These are phyloP conservation scores for Panicum miliaceum DNA, from an alignment of 176 grass and related monocot species.

Conservation along the genomic window DNA sequence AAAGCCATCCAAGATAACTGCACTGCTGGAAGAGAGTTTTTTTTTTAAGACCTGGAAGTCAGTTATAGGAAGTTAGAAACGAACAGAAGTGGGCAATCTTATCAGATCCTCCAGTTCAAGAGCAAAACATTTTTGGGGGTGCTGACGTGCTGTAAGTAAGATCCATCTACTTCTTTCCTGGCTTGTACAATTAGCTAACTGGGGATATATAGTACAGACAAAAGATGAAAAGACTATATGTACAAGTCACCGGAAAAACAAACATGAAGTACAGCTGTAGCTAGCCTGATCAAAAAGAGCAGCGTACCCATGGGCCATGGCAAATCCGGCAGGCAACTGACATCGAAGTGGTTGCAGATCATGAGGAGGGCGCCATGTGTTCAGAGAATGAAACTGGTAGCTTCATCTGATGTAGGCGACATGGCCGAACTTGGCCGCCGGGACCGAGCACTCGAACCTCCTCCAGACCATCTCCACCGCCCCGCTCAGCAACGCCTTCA, in stretches of 20 bases:
- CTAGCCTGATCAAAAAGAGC: not conserved
- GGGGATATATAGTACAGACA: no score
- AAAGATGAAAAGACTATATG: not conserved
- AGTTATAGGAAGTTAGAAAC: no score
- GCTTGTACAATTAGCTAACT: no score
- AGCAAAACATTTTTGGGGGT: not conserved
- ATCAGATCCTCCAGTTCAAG: not conserved
- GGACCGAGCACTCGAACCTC: constrained; percentile 30
- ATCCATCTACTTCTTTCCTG: not conserved
- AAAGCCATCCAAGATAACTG: not conserved
- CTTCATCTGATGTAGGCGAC: constrained; percentile 53
- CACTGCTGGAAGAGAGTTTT: no score
- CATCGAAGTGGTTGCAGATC: not conserved
- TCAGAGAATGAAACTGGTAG: not conserved
- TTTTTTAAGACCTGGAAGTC: no score
- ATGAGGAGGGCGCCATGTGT: not conserved
- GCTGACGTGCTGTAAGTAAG: not conserved
- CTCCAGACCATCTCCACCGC: constrained; percentile 3
- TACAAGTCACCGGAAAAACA: not conserved
- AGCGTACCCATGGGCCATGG: not conserved
- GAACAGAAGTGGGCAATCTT: no score
- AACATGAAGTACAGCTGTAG: no score
- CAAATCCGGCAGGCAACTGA: not conserved
- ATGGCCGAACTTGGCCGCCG: constrained; percentile 46
- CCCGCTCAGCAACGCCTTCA: not conserved